Conservation (phyloP, 805 yeast species). For the Vanderwaltozyma verrucispora region DNA sequence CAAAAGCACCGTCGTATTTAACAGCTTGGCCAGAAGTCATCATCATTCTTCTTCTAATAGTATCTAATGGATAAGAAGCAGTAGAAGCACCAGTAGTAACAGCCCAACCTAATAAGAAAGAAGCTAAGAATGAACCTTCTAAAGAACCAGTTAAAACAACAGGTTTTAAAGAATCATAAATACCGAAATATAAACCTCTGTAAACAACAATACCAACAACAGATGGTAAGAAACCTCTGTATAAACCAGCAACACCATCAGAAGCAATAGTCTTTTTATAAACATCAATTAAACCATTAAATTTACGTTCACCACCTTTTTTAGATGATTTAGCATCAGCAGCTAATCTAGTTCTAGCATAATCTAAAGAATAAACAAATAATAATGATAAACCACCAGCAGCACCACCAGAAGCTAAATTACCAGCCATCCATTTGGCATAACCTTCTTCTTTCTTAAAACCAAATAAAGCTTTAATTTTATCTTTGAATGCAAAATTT, state of each 20-base stretch:
- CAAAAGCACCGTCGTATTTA: slow-evolving; percentile 91
- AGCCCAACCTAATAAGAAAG: slow-evolving; percentile 95
- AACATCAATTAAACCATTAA: slow-evolving; percentile 94
- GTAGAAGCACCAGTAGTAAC: slow-evolving; percentile 98
- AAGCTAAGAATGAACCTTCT: slow-evolving; percentile 90
- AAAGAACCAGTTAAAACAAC: slow-evolving; percentile 87
- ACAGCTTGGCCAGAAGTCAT: slow-evolving; percentile 99
- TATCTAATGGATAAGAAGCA: slow-evolving; percentile 98
- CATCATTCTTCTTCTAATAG: slow-evolving; percentile 99
- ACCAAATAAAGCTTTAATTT: slow-evolving; percentile 91
- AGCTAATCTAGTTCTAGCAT: slow-evolving; percentile 98
- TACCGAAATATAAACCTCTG: slow-evolving; percentile 99
- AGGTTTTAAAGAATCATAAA: slow-evolving; percentile 94
- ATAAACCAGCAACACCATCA: slow-evolving; percentile 96
- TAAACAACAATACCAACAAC: slow-evolving; percentile 95
- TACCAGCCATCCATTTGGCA: slow-evolving; percentile 93
- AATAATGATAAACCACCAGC: slow-evolving; percentile 62
- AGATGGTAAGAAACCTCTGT: slow-evolving; percentile 99
- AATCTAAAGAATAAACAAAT: slow-evolving; percentile 65
- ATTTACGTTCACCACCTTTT: slow-evolving; percentile 86
- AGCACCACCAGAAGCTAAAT: slow-evolving; percentile 97
- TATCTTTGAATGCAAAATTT: slow-evolving; percentile 97
- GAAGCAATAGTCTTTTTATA: slow-evolving; percentile 91
- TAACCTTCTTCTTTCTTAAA: slow-evolving; percentile 93
- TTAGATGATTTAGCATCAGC: slow-evolving; percentile 90